These are phyloP conservation scores for Cerrena zonata DNA, from an alignment of 1,284 basidiomycete genomes.

Conservation along the genomic window DNA sequence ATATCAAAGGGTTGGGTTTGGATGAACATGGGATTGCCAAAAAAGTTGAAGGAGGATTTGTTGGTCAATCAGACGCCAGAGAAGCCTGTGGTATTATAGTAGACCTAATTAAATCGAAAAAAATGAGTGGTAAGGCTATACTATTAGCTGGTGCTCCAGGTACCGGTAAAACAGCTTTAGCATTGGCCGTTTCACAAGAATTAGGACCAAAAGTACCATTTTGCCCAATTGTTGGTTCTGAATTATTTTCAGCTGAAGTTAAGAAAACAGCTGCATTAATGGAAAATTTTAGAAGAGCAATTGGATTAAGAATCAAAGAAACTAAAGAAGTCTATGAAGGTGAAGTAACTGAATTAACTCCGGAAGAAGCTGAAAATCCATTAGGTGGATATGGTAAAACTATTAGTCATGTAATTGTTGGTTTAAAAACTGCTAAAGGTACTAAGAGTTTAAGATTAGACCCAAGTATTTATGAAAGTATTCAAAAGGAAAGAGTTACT, in stretches of 20 bases:
- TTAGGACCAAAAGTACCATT: constrained; percentile 93
- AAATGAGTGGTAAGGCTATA: constrained; percentile 87
- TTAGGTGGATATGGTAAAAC: constrained; percentile 97
- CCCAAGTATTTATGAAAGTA: constrained; percentile 93
- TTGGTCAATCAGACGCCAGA: constrained; percentile 85
- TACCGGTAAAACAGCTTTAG: constrained; percentile 93
- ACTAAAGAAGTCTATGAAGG: constrained; percentile 99
- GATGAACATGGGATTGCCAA: constrained; percentile 79
- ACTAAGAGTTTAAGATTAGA: constrained; percentile 95
- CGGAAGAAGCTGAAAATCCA: constrained; percentile 91
- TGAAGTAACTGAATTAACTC: constrained; percentile 95
- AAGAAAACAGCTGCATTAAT: constrained; percentile 99
- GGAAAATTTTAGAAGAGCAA: constrained; percentile 86
- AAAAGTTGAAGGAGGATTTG: constrained; percentile 76
- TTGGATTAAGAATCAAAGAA: constrained; percentile 93
- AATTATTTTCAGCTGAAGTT: constrained; percentile 95
- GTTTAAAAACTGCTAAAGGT: constrained; percentile 94
- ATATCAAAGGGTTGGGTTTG: constrained; percentile 93
- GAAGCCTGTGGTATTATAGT: constrained; percentile 91
- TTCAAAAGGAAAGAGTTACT: constrained; percentile 94
- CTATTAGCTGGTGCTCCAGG: constrained; percentile 86
- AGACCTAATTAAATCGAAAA: constrained; percentile 84
- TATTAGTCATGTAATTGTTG: constrained; percentile 92
- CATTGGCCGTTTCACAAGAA: constrained; percentile 90
- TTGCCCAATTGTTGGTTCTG: constrained; percentile 96